Conservation (phyloP, 768 basidiomycete genomes). For the Tulasnella sp. region DNA sequence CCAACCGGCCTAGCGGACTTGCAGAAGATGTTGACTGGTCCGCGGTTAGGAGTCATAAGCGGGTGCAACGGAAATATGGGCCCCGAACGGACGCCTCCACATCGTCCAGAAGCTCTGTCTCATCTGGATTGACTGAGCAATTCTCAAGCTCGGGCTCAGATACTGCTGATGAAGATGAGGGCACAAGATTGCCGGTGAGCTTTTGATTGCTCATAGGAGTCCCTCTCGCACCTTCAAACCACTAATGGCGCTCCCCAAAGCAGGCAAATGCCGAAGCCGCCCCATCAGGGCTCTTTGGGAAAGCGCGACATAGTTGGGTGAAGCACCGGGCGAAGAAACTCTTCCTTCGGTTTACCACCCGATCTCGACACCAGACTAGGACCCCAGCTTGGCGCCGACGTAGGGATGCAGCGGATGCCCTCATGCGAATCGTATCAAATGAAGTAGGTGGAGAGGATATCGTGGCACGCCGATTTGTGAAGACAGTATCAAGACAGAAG, state of each 20-base stretch:
- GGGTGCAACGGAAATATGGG: not conserved
- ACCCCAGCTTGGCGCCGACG: not conserved
- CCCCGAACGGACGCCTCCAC: not conserved
- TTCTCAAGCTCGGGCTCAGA: not conserved
- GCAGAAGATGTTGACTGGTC: not conserved
- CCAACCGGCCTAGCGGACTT: not conserved
- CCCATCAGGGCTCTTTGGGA: not conserved
- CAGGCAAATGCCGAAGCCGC: not conserved
- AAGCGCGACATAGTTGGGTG: not conserved
- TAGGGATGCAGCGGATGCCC: not conserved
- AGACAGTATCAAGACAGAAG: not conserved
- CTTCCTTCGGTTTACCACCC: not conserved
- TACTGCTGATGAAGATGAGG: not conserved
- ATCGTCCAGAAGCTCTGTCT: not conserved
- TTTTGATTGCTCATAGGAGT: not conserved
- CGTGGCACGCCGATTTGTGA: not conserved
- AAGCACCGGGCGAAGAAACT: not conserved
- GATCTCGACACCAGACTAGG: not conserved
- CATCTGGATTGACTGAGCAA: not conserved
- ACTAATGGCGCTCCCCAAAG: not conserved
- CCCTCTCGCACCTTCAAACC: not conserved
- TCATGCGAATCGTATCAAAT: not conserved
- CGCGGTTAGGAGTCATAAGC: not conserved
- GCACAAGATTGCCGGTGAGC: not conserved
- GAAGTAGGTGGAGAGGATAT: not conserved